These are phyloP conservation scores for Gnaphalium uliginosum DNA, from an alignment of 129 eudicot species.

Conservation along the genomic window DNA sequence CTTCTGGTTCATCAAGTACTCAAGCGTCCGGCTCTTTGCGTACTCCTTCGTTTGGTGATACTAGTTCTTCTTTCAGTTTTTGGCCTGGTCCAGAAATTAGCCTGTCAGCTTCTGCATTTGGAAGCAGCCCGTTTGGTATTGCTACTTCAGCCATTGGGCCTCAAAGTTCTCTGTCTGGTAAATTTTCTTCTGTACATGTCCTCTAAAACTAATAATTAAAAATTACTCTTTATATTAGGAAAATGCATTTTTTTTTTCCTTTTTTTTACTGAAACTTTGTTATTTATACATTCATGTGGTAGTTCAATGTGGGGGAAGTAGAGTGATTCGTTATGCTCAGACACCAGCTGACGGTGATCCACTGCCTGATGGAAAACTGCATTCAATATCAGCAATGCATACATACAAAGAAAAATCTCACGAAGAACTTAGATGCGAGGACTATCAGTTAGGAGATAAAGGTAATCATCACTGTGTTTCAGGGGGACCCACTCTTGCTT, in stretches of 20 bases:
- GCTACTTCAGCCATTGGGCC: not conserved
- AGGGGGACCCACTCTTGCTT: constrained; percentile 92
- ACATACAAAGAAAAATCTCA: constrained; percentile 87
- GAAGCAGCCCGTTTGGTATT: not conserved
- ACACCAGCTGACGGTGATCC: constrained; percentile 45
- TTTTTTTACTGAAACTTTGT: not conserved
- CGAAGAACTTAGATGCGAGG: constrained; percentile 98
- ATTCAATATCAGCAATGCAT: constrained; percentile 88
- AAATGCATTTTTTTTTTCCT: not conserved
- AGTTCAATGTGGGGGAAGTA: constrained; percentile 68
- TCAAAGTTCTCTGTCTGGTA: not conserved
- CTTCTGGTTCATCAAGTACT: not conserved
- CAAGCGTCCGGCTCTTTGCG: not conserved
- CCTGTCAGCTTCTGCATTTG: not conserved
- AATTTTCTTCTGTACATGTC: not conserved
- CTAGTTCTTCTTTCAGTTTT: not conserved
- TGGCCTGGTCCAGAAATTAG: not conserved
- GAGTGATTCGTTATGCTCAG: constrained; percentile 63
- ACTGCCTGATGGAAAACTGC: constrained; percentile 72
- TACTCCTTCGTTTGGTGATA: not conserved
- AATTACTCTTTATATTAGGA: not conserved
- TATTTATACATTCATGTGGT: not conserved
- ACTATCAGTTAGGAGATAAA: constrained; percentile 90
- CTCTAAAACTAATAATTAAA: not conserved
- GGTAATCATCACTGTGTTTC: constrained; percentile 42